These are phyloP conservation scores for Termitomyces heimii DNA, from an alignment of 768 basidiomycete genomes.

Conservation along the genomic window DNA sequence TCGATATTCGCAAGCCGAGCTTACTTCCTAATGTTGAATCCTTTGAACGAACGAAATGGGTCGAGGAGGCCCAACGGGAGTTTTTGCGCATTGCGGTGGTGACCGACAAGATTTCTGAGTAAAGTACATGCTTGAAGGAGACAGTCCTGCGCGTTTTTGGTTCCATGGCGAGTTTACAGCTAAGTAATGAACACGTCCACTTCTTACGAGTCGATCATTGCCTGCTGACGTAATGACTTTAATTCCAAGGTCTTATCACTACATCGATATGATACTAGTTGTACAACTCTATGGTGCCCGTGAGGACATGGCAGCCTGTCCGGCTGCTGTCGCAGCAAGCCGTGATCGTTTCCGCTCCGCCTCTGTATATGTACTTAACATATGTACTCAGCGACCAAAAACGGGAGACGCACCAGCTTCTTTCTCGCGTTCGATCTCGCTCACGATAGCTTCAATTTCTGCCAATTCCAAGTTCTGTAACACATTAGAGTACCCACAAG, in stretches of 20 bases:
- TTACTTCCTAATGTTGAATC: conserved; percentile 69
- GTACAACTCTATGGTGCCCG: conserved; percentile 32
- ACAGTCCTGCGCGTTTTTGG: conserved; percentile 27
- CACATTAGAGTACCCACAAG: conserved; percentile 3
- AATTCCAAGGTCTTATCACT: neutral
- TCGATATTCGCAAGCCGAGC: conserved; percentile 65
- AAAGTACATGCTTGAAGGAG: conserved; percentile 72
- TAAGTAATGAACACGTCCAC: conserved; percentile 21
- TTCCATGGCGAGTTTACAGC: conserved; percentile 7
- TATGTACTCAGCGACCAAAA: neutral
- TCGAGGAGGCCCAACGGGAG: conserved; percentile 87
- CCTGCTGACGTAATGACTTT: conserved; percentile 13
- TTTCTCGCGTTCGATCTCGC: conserved; percentile 95
- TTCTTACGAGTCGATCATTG: conserved; percentile 8
- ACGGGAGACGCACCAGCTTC: conserved; percentile 67
- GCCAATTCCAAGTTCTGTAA: conserved; percentile 74
- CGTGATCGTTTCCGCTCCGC: conserved; percentile 91
- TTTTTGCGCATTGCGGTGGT: conserved; percentile 97
- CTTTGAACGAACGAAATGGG: conserved; percentile 52
- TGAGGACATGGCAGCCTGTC: conserved; percentile 81
- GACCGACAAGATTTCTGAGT: conserved; percentile 87
- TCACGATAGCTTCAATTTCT: conserved; percentile 89
- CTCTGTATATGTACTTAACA: conserved; percentile 43
- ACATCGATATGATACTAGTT: neutral
- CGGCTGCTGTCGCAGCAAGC: conserved; percentile 86